Conservation (phyloP, 768 basidiomycete species). For the Coprinopsis cinerea region DNA sequence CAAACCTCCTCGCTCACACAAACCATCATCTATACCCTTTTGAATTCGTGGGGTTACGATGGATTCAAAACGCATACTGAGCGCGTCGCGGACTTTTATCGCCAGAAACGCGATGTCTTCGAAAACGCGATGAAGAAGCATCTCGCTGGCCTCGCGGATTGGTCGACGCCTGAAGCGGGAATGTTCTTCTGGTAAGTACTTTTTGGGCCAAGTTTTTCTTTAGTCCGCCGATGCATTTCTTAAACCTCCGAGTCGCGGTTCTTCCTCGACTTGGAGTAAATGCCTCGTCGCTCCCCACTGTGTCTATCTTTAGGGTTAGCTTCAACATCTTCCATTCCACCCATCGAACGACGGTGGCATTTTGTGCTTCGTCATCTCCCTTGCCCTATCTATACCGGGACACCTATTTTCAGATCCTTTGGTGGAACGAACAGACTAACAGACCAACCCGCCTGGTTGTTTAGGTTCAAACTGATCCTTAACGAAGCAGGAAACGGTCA, state of each 20-base stretch:
- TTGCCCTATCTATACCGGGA: background rate
- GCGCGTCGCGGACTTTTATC: conserved; percentile 69
- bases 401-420: conserved; percentile 3
- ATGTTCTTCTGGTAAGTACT: conserved; percentile 82
- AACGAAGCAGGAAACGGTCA: conserved; percentile 15
- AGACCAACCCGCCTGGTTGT: too few relatives aligned
- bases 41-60: conserved; percentile 69
- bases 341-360: too few relatives aligned
- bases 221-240: background rate
- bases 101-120: conserved; percentile 69
- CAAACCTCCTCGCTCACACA: conserved; percentile 64
- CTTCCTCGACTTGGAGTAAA: too few relatives aligned
- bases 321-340: too few relatives aligned
- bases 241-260: too few relatives aligned
- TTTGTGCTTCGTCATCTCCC: too few relatives aligned
- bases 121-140: conserved; percentile 70
- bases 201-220: conserved; percentile 6
- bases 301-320: too few relatives aligned
- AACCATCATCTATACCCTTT: conserved; percentile 49
- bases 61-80: conserved; percentile 68
- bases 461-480: conserved; percentile 67
- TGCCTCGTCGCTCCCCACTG: too few relatives aligned
- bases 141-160: conserved; percentile 72
- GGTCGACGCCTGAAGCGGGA: conserved; percentile 66
- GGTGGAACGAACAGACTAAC: too few relatives aligned